Evolutionary conservation across 257 asterid genomes (phyloP).

Genomic region (Rhazya stricta): DNA sequence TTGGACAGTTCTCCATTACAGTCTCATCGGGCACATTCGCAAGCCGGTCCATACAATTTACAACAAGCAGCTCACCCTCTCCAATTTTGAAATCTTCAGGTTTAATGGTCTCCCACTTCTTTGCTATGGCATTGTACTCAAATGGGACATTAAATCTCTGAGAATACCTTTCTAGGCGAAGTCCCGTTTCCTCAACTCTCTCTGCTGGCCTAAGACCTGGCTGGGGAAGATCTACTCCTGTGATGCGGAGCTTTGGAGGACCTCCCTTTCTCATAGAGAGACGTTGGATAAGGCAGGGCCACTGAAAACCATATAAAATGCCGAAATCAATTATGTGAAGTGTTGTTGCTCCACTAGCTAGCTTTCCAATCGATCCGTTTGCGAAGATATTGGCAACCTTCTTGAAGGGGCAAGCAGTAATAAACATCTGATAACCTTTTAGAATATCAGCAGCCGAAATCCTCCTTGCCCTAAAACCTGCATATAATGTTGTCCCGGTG

Average conservation of each 20-base stretch:
- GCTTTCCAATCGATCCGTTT: constrained; percentile 23
- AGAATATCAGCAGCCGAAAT: constrained; percentile 35
- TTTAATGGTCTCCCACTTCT: constrained; percentile 37
- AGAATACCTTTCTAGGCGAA: constrained; percentile 28
- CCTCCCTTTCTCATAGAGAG: constrained; percentile 33
- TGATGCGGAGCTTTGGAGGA: constrained; percentile 34
- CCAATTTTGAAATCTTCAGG: constrained; percentile 28
- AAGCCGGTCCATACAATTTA: constrained; percentile 34
- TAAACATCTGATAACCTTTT: constrained; percentile 27
- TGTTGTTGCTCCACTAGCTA: constrained; percentile 21
- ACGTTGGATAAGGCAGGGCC: constrained; percentile 40
- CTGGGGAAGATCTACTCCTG: constrained; percentile 41
- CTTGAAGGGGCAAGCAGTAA: constrained; percentile 35
- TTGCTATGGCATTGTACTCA: constrained; percentile 29
- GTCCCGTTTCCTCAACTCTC: constrained; percentile 40
- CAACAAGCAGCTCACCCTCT: constrained; percentile 27
- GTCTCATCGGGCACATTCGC: constrained; percentile 42
- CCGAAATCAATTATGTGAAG: constrained; percentile 43
- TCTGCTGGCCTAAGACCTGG: constrained; percentile 40
- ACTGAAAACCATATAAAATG: constrained; percentile 37
- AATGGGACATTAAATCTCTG: constrained; percentile 34
- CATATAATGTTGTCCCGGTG: constrained; percentile 32
- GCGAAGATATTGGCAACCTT: constrained; percentile 27
- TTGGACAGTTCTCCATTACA: constrained; percentile 29
- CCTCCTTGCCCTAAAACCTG: constrained; percentile 20